Evolutionary conservation across 192 early-diverging fungal genomes (phyloP).

Genomic region (Geranomyces michiganensis): DNA sequence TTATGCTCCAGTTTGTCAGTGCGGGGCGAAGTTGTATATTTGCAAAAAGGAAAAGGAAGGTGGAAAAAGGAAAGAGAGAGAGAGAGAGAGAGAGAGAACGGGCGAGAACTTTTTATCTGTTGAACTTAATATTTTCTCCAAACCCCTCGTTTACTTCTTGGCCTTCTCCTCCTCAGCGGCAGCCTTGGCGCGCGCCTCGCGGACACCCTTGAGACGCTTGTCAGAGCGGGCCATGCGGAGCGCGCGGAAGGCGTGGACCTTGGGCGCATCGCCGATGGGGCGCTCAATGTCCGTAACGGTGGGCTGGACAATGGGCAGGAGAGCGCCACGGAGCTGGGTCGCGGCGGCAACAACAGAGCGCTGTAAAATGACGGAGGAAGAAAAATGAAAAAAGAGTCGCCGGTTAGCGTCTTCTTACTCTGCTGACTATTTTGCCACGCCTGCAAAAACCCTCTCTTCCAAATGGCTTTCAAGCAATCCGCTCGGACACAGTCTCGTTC

Average conservation of each 20-base stretch:
- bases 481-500: no score
- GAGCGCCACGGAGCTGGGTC: slow-evolving; percentile 64
- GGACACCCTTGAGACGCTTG: slow-evolving; percentile 72
- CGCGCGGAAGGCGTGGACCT: slow-evolving; percentile 59
- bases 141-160: slow-evolving; percentile 64
- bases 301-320: slow-evolving; percentile 72
- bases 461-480: no score
- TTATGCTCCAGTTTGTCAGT: no score
- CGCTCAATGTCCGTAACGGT: slow-evolving; percentile 40
- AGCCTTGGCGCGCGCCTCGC: slow-evolving; percentile 77
- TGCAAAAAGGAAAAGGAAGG: no score
- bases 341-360: slow-evolving; percentile 51
- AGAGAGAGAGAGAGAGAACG: no score
- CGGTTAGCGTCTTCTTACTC: no score
- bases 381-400: slow-evolving; percentile 2
- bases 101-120: no score
- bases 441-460: no score
- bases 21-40: no score
- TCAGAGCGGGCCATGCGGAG: slow-evolving; percentile 80
- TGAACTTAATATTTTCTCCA: no score
- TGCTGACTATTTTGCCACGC: no score
- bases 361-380: background rate
- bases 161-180: slow-evolving; percentile 85
- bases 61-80: no score
- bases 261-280: slow-evolving; percentile 40